Evolutionary conservation across 768 basidiomycete genomes (phyloP).

Genomic region (Mycena galopus): DNA sequence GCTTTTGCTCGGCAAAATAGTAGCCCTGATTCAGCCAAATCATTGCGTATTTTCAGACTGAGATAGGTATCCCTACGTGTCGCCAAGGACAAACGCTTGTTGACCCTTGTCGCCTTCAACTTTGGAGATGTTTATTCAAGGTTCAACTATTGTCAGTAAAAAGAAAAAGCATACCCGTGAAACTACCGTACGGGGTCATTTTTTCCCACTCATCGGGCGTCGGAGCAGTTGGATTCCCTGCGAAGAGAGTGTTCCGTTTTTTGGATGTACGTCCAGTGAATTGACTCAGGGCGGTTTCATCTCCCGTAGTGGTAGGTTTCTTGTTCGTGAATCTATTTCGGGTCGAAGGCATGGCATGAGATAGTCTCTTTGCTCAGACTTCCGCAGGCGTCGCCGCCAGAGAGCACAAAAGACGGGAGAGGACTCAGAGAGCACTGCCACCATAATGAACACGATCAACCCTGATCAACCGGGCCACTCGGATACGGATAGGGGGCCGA

Average conservation of each 20-base stretch:
- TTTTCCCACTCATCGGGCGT: conserved; percentile 12
- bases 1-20: conserved; percentile 9
- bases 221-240: conserved; percentile 5
- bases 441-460: conserved; percentile 50
- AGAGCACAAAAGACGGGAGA: no score
- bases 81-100: background rate
- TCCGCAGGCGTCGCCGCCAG: no score
- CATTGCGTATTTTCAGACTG: background rate
- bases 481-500: no score
- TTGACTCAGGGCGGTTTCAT: no score
- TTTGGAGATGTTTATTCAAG: background rate
- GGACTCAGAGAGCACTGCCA: conserved; percentile 36
- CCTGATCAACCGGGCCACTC: no score
- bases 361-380: no score
- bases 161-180: background rate
- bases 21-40: conserved; percentile 1
- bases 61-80: conserved; percentile 9
- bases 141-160: background rate
- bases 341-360: no score
- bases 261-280: no score
- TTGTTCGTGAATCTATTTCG: no score
- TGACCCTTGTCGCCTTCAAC: conserved; percentile 19
- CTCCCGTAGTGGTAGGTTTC: no score
- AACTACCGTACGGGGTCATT: conserved; percentile 13
- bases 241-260: background rate